Conservation (phyloP, 2,329 filamentous ascomycete genomes). For the Saccharata proteae region DNA sequence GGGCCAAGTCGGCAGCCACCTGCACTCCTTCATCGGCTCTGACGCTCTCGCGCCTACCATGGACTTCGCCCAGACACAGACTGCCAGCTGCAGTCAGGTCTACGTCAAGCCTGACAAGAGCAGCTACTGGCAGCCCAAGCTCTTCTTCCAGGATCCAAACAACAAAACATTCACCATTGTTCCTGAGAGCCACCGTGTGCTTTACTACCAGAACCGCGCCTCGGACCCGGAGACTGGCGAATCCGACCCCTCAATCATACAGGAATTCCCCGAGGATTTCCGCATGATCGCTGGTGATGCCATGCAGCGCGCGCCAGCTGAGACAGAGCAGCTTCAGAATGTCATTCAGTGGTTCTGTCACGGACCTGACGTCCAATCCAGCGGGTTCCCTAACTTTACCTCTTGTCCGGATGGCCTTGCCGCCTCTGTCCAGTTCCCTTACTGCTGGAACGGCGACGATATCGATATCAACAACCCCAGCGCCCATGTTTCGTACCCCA, state of each 20-base stretch:
- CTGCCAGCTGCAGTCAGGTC: constrained; percentile 22
- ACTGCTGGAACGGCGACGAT: constrained; percentile 25
- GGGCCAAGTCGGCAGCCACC: constrained; percentile 20
- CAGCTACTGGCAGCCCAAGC: constrained; percentile 26
- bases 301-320: constrained; percentile 17
- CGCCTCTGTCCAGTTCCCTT: constrained; percentile 23
- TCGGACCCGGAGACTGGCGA: constrained; percentile 20
- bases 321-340: constrained; percentile 15
- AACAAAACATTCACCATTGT: constrained; percentile 24
- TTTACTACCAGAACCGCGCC: constrained; percentile 20
- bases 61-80: constrained; percentile 17
- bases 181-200: constrained; percentile 22
- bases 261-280: constrained; percentile 24
- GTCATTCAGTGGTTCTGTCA: constrained; percentile 11
- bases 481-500: constrained; percentile 30
- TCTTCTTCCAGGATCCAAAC: constrained; percentile 26
- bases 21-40: constrained; percentile 27
- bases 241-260: constrained; percentile 17
- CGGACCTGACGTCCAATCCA: constrained; percentile 7
- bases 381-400: constrained; percentile 24
- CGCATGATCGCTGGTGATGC: constrained; percentile 24
- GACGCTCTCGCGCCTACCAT: constrained; percentile 19
- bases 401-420: constrained; percentile 24
- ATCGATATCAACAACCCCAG: constrained; percentile 20
- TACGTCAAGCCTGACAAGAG: constrained; percentile 26